Evolutionary conservation across 1,284 basidiomycete species (phyloP).

Genomic region (Ceratorhiza oryzae-sativae): DNA sequence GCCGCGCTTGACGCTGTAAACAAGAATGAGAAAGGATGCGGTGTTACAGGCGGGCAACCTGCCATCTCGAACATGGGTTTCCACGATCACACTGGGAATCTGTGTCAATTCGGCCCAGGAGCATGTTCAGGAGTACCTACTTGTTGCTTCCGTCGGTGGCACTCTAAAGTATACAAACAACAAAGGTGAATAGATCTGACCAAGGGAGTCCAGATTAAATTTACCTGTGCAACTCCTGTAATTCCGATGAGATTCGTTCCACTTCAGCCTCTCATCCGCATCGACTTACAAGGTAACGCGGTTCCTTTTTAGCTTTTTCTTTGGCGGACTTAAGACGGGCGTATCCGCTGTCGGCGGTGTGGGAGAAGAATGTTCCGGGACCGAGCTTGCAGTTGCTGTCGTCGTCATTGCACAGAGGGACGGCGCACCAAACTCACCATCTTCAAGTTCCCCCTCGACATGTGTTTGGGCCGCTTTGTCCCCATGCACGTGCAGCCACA

Average conservation of each 20-base stretch:
- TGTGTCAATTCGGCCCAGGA: not conserved
- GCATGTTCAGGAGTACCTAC: not conserved
- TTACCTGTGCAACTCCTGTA: constrained; percentile 37
- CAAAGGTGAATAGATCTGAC: constrained; percentile 16
- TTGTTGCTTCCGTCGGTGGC: constrained; percentile 37
- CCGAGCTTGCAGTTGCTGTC: constrained; percentile 9
- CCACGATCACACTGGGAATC: constrained; percentile 25
- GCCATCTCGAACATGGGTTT: constrained; percentile 36
- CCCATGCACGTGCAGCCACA: constrained; percentile 22
- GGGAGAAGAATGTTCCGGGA: constrained; percentile 15
- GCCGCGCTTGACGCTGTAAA: constrained; percentile 28
- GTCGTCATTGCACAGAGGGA: constrained; percentile 29
- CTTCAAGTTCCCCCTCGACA: constrained; percentile 10
- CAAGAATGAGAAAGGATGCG: not conserved
- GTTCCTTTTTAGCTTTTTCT: constrained; percentile 37
- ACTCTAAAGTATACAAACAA: constrained; percentile 18
- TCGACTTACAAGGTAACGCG: constrained; percentile 31
- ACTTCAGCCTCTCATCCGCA: constrained; percentile 30
- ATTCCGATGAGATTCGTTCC: constrained; percentile 20
- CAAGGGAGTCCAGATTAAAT: not conserved
- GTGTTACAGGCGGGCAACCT: not conserved
- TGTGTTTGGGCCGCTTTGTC: constrained; percentile 36
- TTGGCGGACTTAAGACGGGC: constrained; percentile 32
- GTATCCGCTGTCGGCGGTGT: constrained; percentile 12
- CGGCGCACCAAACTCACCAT: constrained; percentile 11